These are phyloP conservation scores for Buddleja alternifolia DNA, from an alignment of 257 asterid species.

Conservation along the genomic window DNA sequence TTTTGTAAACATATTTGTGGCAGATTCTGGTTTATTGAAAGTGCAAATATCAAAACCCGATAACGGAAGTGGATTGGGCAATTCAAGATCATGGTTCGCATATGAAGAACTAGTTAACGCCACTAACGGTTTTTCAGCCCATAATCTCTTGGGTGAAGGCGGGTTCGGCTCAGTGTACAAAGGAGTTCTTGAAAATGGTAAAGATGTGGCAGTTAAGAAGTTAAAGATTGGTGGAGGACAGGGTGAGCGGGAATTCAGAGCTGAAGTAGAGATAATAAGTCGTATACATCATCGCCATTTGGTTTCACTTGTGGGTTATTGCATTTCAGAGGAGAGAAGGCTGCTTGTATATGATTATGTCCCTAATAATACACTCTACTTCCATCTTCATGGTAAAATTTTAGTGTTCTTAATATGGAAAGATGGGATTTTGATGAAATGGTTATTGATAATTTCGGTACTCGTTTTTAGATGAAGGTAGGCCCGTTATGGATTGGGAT, in stretches of 20 bases:
- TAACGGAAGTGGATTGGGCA: conserved; percentile 59
- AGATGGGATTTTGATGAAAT: conserved; percentile 2
- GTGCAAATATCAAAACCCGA: conserved; percentile 47
- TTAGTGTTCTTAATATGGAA: conserved; percentile 19
- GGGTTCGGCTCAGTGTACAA: conserved; percentile 94
- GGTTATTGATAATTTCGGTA: conserved; percentile 14
- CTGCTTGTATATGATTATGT: conserved; percentile 86
- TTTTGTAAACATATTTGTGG: conserved; percentile 31
- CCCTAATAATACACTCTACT: conserved; percentile 84
- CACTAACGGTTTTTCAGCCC: conserved; percentile 68
- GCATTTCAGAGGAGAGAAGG: conserved; percentile 82
- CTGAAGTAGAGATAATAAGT: conserved; percentile 94
- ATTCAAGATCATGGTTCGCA: conserved; percentile 72
- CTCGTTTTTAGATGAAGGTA: conserved; percentile 57
- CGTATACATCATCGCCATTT: conserved; percentile 97
- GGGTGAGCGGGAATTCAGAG: conserved; percentile 92
- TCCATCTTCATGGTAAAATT: conserved; percentile 91
- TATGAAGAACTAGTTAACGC: conserved; percentile 74
- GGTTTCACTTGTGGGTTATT: conserved; percentile 94
- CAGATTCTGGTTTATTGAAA: conserved; percentile 66
- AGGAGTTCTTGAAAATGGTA: conserved; percentile 76
- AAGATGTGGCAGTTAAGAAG: conserved; percentile 90
- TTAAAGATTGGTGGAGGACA: conserved; percentile 78
- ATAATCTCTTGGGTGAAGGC: conserved; percentile 85
- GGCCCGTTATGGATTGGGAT: conserved; percentile 83